Percentiles rank a stretch among this genome's conserved stretches.
These are phyloP conservation scores for Wakefieldia striispora DNA, from an alignment of 768 basidiomycete genomes.

Conservation along the genomic window DNA sequence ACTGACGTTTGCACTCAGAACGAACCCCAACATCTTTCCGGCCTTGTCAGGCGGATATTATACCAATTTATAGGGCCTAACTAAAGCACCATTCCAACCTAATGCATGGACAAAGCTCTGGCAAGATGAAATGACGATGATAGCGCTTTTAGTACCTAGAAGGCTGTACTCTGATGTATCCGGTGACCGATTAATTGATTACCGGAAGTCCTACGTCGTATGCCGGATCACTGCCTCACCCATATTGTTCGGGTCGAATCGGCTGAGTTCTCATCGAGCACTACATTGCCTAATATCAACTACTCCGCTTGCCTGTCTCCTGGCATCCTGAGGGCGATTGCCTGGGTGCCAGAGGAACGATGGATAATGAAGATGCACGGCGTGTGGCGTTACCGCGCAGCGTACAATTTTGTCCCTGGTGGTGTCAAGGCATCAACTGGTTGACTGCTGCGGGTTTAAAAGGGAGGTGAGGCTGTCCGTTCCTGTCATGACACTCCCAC, in stretches of 20 bases:
- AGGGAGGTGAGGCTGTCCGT: background rate
- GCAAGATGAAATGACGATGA: background rate
- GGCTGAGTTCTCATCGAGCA: background rate
- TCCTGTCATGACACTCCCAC: conserved; percentile 4
- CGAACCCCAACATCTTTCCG: conserved; percentile 79
- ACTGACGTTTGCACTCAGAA: conserved; percentile 33
- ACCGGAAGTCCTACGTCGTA: background rate
- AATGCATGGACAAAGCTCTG: background rate
- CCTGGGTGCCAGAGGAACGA: background rate
- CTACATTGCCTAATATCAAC: too few relatives aligned
- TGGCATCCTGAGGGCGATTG: background rate
- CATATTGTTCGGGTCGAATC: background rate
- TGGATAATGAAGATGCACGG: background rate
- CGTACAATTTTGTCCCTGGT: too few relatives aligned
- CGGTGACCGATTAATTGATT: background rate
- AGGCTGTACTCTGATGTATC: too few relatives aligned
- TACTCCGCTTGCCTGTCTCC: too few relatives aligned
- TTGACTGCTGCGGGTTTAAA: background rate
- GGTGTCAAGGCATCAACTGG: too few relatives aligned
- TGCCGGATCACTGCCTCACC: too few relatives aligned
- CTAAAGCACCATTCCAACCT: conserved; percentile 28
- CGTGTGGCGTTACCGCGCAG: too few relatives aligned
- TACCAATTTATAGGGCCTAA: conserved; percentile 92
- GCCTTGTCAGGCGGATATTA: conserved; percentile 74
- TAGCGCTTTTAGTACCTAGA: background rate